These are phyloP conservation scores for Lactifluus pinguis DNA, from an alignment of 768 basidiomycete genomes.

Conservation along the genomic window DNA sequence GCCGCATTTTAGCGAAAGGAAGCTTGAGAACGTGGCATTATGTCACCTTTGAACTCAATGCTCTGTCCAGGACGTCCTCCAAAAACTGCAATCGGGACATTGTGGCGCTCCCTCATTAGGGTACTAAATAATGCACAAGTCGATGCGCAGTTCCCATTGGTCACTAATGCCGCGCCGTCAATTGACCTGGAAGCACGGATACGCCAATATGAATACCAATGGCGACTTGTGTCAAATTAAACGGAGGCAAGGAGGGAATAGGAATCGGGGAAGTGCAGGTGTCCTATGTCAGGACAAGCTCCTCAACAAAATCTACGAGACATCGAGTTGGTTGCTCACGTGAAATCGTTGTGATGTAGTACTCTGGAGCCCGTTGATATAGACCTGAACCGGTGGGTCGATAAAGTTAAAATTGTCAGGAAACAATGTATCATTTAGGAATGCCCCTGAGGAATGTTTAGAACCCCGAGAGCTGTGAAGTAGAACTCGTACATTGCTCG, in stretches of 20 bases:
- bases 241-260: slow-evolving; percentile 10
- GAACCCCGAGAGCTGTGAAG: background rate
- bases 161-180: background rate
- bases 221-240: slow-evolving; percentile 14
- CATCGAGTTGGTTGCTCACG: slow-evolving; percentile 19
- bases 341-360: slow-evolving; percentile 28
- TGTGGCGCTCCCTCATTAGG: slow-evolving; percentile 43
- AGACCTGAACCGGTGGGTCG: slow-evolving; percentile 22
- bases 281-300: slow-evolving; percentile 20
- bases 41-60: slow-evolving; percentile 39
- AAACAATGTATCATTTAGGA: slow-evolving; percentile 27
- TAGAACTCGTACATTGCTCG: slow-evolving; percentile 39
- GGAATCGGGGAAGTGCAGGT: slow-evolving; percentile 23
- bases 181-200: background rate
- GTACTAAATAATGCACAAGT: slow-evolving; percentile 53
- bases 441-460: slow-evolving; percentile 23
- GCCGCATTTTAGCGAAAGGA: background rate
- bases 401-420: slow-evolving; percentile 27
- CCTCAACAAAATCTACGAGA: background rate
- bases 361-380: slow-evolving; percentile 25
- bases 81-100: slow-evolving; percentile 41
- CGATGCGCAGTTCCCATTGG: slow-evolving; percentile 36
- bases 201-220: slow-evolving; percentile 8
- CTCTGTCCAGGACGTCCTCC: slow-evolving; percentile 42
- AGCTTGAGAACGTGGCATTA: background rate